Percentiles rank a stretch among this genome's conserved stretches.
phyloP scores from a whole-genome alignment of 2,329 filamentous ascomycete genomes.

The Dactylellina leptospora region DNA sequence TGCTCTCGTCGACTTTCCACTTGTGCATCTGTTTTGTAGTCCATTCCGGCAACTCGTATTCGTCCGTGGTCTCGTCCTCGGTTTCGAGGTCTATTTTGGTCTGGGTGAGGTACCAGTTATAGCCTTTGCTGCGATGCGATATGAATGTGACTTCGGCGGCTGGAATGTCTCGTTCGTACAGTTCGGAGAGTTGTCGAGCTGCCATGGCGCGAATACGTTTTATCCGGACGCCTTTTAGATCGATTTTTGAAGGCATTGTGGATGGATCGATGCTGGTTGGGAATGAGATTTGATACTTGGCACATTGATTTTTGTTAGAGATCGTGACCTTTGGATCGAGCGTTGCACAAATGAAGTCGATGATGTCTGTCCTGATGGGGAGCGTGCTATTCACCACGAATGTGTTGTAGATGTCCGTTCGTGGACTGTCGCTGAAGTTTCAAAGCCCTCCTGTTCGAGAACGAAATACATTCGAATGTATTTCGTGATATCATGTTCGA shows the following conservation, averaged over 20 bases:
- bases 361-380: no score
- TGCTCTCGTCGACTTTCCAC: slow-evolving; percentile 19
- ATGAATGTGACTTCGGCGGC: slow-evolving; percentile 14
- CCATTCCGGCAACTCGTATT: slow-evolving; percentile 30
- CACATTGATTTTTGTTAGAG: no score
- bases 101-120: slow-evolving; percentile 19
- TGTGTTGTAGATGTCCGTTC: no score
- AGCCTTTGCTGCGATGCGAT: background rate
- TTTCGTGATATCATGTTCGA: no score
- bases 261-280: background rate
- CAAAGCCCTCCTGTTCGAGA: no score
- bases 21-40: slow-evolving; percentile 21
- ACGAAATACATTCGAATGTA: no score
- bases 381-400: no score
- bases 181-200: slow-evolving; percentile 6
- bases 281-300: background rate
- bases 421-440: no score
- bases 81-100: background rate
- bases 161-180: background rate
- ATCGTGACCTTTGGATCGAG: no score
- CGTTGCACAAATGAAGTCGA: no score
- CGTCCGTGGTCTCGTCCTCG: background rate
- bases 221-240: slow-evolving; percentile 12
- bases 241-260: background rate
- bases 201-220: slow-evolving; percentile 13